A percentile compares a stretch with the other conserved stretches of the same genome.
These are phyloP conservation scores for Pugionium dolabratum DNA, from an alignment of 345 rosid species.

Conservation along the genomic window DNA sequence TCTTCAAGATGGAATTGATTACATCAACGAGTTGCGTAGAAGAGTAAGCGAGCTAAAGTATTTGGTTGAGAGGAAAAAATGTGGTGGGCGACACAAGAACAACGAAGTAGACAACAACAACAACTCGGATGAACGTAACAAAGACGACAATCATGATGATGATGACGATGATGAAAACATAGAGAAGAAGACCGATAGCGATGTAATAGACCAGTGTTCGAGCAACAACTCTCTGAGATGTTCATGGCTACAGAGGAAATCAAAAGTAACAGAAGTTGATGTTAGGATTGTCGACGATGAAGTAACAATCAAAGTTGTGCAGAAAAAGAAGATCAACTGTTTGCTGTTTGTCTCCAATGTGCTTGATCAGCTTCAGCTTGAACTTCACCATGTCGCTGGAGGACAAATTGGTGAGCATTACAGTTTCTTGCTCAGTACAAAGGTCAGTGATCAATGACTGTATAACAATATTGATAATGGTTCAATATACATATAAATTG, in stretches of 20 bases:
- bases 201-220: conserved; percentile 53
- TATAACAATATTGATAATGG: neutral
- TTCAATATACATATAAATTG: neutral
- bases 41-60: conserved; percentile 71
- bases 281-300: conserved; percentile 83
- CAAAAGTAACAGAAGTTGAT: conserved; percentile 81
- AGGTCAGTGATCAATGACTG: conserved; percentile 46
- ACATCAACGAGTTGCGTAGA: conserved; percentile 71
- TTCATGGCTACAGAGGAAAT: conserved; percentile 89
- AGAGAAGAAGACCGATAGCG: conserved; percentile 44
- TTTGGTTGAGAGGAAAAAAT: conserved; percentile 74
- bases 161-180: conserved; percentile 49
- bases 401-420: conserved; percentile 82
- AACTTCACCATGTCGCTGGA: conserved; percentile 84
- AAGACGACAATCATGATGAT: neutral
- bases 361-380: conserved; percentile 77
- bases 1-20: conserved; percentile 75
- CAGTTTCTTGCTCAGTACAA: conserved; percentile 78
- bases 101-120: conserved; percentile 45
- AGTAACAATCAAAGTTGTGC: conserved; percentile 81
- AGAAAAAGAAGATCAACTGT: conserved; percentile 77
- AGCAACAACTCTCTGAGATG: conserved; percentile 59
- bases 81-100: conserved; percentile 59
- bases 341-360: conserved; percentile 71
- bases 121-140: conserved; percentile 10